Evolutionary conservation across 2,329 filamentous ascomycete genomes (phyloP).

Genomic region (Xylaria hypoxylon): DNA sequence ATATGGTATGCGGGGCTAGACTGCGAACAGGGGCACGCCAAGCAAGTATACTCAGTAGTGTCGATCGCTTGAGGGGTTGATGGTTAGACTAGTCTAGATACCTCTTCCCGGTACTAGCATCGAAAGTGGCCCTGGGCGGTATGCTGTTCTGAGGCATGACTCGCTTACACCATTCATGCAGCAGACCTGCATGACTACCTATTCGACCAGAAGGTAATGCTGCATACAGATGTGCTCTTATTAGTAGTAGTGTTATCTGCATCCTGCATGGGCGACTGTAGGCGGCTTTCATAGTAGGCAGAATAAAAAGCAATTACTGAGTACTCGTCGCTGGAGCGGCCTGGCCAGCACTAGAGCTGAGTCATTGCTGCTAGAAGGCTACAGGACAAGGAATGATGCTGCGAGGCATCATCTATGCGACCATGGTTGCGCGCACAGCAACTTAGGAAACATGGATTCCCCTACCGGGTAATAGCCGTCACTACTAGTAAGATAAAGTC

Average conservation of each 20-base stretch:
- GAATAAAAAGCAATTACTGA: conserved; percentile 24
- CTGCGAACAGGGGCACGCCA: conserved; percentile 17
- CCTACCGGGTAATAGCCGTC: neutral
- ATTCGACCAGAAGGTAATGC: conserved; percentile 12
- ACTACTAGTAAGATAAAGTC: neutral
- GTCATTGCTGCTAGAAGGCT: conserved; percentile 2
- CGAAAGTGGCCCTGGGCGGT: conserved; percentile 3
- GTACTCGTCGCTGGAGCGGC: conserved; percentile 4
- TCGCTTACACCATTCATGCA: conserved; percentile 32
- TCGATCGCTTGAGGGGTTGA: conserved; percentile 19
- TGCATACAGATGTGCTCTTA: conserved; percentile 2
- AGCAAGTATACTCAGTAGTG: conserved; percentile 10
- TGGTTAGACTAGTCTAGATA: conserved; percentile 7
- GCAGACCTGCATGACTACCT: conserved; percentile 27
- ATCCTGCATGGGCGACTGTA: neutral
- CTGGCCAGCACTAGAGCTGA: conserved; percentile 10
- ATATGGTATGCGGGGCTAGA: conserved; percentile 17
- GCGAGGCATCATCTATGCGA: conserved; percentile 15
- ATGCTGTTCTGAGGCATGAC: conserved; percentile 31
- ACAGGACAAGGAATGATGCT: conserved; percentile 14
- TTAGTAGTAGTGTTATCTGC: neutral
- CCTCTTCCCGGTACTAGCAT: conserved; percentile 3
- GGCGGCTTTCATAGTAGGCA: conserved; percentile 1
- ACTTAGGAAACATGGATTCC: neutral
- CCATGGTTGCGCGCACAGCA: conserved; percentile 15